Evolutionary conservation across 805 yeast species (phyloP).

Genomic region (Nakazawaea ishiwadae): DNA sequence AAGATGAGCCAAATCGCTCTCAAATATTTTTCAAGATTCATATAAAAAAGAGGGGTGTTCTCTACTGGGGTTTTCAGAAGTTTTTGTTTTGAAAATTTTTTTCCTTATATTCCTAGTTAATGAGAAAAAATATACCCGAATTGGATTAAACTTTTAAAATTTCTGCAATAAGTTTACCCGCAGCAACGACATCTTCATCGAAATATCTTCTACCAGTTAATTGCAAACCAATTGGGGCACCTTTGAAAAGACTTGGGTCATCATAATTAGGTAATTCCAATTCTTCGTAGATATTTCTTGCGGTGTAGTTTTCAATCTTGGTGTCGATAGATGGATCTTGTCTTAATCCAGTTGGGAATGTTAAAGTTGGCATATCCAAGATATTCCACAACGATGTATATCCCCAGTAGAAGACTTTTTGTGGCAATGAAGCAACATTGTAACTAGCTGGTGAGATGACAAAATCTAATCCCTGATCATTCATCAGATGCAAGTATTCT

Average conservation of each 20-base stretch:
- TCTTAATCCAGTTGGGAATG: conserved; percentile 55
- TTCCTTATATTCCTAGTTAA: no score
- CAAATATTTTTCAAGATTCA: no score
- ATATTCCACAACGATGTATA: conserved; percentile 73
- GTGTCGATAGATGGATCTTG: conserved; percentile 52
- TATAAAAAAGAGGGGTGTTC: no score
- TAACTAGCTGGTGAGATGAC: conserved; percentile 64
- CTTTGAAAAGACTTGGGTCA: conserved; percentile 38
- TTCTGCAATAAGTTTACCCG: conserved; percentile 34
- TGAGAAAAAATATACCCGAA: no score
- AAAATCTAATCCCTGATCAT: conserved; percentile 55
- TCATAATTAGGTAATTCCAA: conserved; percentile 43
- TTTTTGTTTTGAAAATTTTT: no score
- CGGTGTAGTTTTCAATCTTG: conserved; percentile 30
- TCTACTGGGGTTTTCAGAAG: no score
- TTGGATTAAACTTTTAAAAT: conserved; percentile 15
- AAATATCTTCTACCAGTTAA: conserved; percentile 48
- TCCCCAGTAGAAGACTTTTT: conserved; percentile 67
- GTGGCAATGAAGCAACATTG: conserved; percentile 64
- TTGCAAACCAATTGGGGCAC: conserved; percentile 54
- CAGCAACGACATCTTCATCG: conserved; percentile 55
- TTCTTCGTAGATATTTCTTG: conserved; percentile 42
- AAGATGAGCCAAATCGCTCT: no score
- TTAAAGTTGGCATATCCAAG: conserved; percentile 64
- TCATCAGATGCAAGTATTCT: conserved; percentile 49